Base-by-base conservation (phyloP, 345 rosid species). In the Lepidium africanum region DNA sequence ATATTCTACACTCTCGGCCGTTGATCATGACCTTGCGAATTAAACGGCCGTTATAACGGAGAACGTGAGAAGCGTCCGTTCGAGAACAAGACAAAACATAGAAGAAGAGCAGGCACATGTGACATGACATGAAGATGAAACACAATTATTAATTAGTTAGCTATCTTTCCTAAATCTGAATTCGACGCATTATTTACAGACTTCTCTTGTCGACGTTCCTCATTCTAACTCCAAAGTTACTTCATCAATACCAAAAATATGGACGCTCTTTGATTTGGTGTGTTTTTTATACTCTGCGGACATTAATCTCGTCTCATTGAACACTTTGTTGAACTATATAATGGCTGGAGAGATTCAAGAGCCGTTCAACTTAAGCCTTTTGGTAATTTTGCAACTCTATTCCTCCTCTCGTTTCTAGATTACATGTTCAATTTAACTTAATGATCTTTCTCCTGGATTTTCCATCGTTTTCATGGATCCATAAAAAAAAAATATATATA, bases 341-440 rank as follows among this genome's bases (percentile, higher is more conserved):
- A 90, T 88, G 97, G 85, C 84, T 50, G 87, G 85, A 70, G 87
- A 87, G 59, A 65, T 83, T 57, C 83, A 83, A 79, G 97, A 88
- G 35, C 83, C 89, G 37, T 76, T 73, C 52, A 49, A 59, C 79
- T 39, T 85, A 73, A 77, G 88, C 76, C 88, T 81, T 69, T 82
- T 83, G 91, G 97, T 88, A 76, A 39, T 6, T 42, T 63, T 43
- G 21, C 32, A 15, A 53, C 49, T n/a, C 45, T 61, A 55, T 51
- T 48, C 41, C 43, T 57, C 30, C 50, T 40, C 16, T 50, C 45
- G 6, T 12, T 48, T 47, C 1, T 21, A 39, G 38, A 40, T 58
- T 21, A 67, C 14, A 56, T 43, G 45, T 45, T 67, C 27, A 4
- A 10, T 35, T 45, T 9, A 35, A 9, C 43, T 16, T 5, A 5